Percentiles rank a stretch among this genome's conserved stretches.
phyloP scores from a whole-genome alignment of 2,329 filamentous ascomycete genomes.

The Pestalotiopsis sp. region DNA sequence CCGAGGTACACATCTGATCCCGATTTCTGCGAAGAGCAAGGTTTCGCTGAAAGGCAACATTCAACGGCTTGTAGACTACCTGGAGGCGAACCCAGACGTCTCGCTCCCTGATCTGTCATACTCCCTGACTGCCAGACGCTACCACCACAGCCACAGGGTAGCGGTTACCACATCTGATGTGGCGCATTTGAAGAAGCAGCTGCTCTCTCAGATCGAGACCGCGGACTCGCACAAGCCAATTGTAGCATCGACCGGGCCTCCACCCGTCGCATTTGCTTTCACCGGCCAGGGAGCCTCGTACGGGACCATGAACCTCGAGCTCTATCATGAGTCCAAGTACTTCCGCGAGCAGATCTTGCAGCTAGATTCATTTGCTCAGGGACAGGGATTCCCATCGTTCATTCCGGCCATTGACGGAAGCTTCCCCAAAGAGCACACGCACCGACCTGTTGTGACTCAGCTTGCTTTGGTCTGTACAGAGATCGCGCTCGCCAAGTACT shows the following conservation, averaged over 20 bases:
- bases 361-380: slow-evolving; percentile 32
- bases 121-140: slow-evolving; percentile 53
- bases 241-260: slow-evolving; percentile 16
- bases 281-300: slow-evolving; percentile 46
- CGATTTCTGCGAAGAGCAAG: slow-evolving; percentile 47
- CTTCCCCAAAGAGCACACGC: slow-evolving; percentile 41
- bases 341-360: slow-evolving; percentile 37
- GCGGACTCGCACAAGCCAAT: slow-evolving; percentile 25
- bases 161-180: slow-evolving; percentile 25
- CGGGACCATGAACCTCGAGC: slow-evolving; percentile 32
- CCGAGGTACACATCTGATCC: slow-evolving; percentile 43
- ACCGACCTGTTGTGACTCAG: slow-evolving; percentile 34
- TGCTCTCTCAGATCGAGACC: slow-evolving; percentile 13
- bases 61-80: slow-evolving; percentile 40
- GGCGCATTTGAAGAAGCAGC: slow-evolving; percentile 24
- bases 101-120: slow-evolving; percentile 51
- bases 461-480: slow-evolving; percentile 34
- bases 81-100: slow-evolving; percentile 39
- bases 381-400: slow-evolving; percentile 40
- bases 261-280: slow-evolving; percentile 41
- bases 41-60: slow-evolving; percentile 46
- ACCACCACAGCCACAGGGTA: slow-evolving; percentile 35
- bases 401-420: slow-evolving; percentile 45
- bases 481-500: slow-evolving; percentile 40
- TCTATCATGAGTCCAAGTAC: slow-evolving; percentile 31